Evolutionary conservation across 2,329 filamentous ascomycete genomes (phyloP).

Genomic region (Cladophialophora chaetospira): DNA sequence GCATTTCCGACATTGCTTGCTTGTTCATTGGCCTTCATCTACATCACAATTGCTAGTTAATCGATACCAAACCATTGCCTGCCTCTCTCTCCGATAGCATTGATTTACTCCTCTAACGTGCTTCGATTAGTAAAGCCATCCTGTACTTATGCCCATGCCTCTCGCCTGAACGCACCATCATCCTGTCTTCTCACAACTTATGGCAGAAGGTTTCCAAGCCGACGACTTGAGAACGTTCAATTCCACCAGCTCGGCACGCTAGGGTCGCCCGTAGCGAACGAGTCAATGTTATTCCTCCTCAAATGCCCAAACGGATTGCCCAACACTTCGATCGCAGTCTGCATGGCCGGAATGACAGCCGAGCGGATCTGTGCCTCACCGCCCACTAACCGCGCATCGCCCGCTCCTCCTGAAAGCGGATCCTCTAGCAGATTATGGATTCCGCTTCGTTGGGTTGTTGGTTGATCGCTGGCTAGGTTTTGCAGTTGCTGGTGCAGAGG

Average conservation of each 20-base stretch:
- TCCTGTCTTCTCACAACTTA: no score
- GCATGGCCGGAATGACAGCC: conserved; percentile 13
- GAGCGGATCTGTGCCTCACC: neutral
- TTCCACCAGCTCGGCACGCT: conserved; percentile 9
- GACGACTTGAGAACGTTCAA: neutral
- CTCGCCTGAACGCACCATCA: no score
- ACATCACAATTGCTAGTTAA: neutral
- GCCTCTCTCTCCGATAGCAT: no score
- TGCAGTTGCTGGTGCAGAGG: conserved; percentile 15
- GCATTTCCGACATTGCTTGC: neutral
- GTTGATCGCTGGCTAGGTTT: conserved; percentile 4
- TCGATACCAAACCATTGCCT: no score
- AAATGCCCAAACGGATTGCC: conserved; percentile 10
- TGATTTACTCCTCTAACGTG: no score
- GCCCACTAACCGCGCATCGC: no score
- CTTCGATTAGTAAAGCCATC: no score
- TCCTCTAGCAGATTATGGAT: conserved; percentile 12
- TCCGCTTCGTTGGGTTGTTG: neutral
- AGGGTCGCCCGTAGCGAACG: conserved; percentile 6
- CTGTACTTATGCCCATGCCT: no score
- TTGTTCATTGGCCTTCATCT: conserved; percentile 2
- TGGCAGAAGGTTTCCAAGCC: no score
- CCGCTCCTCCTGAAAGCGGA: conserved; percentile 1
- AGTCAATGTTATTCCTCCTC: conserved; percentile 1
- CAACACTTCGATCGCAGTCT: conserved; percentile 11